Evolutionary conservation across 1,139 yeast genomes (phyloP), one percentile per base, ranked within the genome.

Genomic region (Zygoascus meyerae): DNA sequence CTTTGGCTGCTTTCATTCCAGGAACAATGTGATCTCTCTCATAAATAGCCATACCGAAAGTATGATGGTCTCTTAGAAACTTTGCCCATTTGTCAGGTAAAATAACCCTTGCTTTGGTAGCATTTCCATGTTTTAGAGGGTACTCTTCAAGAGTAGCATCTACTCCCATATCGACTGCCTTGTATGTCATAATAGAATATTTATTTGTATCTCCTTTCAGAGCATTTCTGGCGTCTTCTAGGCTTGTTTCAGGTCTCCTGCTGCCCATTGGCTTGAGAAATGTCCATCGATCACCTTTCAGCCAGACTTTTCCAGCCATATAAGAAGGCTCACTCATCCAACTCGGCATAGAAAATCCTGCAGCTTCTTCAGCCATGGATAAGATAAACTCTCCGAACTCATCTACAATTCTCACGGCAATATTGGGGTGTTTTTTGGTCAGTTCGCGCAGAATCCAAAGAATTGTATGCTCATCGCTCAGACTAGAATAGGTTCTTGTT

Each of bases 341-440:
- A 9, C 62, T 63, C 8, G 75, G 54, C 74, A 77, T 73, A 1
- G 65, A 66, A 1, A 78, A 78, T 1, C 74, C 47, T 5, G 12
- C 15, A 2, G 56, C 47, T 10, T 74, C 74, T 34, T 73, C 67
- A 2, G 74, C 69, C 48, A 77, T 79, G 9, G 76, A 71, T 44
- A 81, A 59, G 3, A 81, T 47, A 42, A 77, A 73, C 51, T 82
- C 87, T 2, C 79, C 78, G 43, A 76, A 82, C 1, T 74, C 71
- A 57, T 81, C 85, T 53, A 70, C 67, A 1, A 77, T 53, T 46
- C 75, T 78, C 8, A 79, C 66, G 55, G 65, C 76, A 2, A 76
- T 52, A 45, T 75, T 66, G 2, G 58, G 54, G 31, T 64, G 62
- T 30, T 57, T 52, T 17, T 61, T 57, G 5, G 71, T 62, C 46